A percentile compares a stretch with the other conserved stretches of the same genome.
These are phyloP conservation scores for Plectosphaerella sp. DNA, from an alignment of 2,329 filamentous ascomycete genomes.

Conservation along the genomic window DNA sequence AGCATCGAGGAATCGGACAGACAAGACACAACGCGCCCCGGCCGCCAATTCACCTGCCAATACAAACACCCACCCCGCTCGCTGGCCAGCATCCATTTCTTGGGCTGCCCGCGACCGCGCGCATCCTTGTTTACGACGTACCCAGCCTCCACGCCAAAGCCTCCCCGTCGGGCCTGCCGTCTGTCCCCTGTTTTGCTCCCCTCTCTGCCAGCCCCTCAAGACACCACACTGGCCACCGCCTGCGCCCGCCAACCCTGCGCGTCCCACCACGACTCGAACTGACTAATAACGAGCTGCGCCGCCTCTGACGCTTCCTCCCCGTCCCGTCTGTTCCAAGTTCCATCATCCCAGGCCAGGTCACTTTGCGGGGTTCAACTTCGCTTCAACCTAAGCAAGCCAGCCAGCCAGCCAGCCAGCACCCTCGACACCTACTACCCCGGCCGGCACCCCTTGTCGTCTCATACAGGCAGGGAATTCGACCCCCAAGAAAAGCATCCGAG, in stretches of 20 bases:
- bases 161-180: too few relatives aligned
- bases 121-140: too few relatives aligned
- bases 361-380: slow-evolving; percentile 5
- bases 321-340: not conserved
- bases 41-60: too few relatives aligned
- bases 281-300: not conserved
- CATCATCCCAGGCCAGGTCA: not conserved
- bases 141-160: too few relatives aligned
- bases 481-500: not conserved
- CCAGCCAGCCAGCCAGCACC: slow-evolving; percentile 1
- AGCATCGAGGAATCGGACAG: too few relatives aligned
- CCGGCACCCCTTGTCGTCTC: not conserved
- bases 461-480: not conserved
- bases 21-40: too few relatives aligned
- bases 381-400: slow-evolving; percentile 5
- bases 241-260: not conserved
- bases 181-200: too few relatives aligned
- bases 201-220: too few relatives aligned
- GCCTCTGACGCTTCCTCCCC: not conserved
- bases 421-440: not conserved
- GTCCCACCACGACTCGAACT: not conserved
- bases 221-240: not conserved
- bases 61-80: too few relatives aligned
- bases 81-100: too few relatives aligned
- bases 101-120: too few relatives aligned